Conservation (phyloP, 1,284 basidiomycete genomes). For the Boletus nobilissimus region DNA sequence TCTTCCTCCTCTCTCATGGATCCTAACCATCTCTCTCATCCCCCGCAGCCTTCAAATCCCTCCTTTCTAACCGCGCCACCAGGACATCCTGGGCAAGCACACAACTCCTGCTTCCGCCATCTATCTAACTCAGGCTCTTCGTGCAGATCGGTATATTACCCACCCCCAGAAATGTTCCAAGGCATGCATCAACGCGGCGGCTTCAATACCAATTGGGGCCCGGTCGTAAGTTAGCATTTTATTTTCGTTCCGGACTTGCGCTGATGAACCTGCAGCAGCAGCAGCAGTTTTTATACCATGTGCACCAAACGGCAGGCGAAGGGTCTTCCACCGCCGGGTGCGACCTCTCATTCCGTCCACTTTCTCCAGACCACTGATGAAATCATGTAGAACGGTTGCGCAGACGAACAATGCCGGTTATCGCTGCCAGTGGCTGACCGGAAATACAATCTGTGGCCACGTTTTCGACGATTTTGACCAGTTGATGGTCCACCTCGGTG, state of each 20-base stretch:
- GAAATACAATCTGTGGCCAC: neutral
- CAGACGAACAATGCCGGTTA: neutral
- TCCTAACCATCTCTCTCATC: neutral
- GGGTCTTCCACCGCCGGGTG: slow-evolving; percentile 1
- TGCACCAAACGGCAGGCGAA: neutral
- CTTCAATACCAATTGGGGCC: slow-evolving; percentile 21
- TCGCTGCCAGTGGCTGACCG: slow-evolving; percentile 24
- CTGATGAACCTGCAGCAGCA: slow-evolving; percentile 24
- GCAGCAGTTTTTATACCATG: neutral
- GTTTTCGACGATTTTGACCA: neutral
- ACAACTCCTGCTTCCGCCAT: too few species aligned
- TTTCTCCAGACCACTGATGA: neutral
- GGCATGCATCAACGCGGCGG: fast-evolving
- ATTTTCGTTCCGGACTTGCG: too few species aligned
- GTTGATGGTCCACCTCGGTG: slow-evolving; percentile 15
- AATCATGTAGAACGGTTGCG: slow-evolving; percentile 4
- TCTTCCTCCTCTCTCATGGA: neutral
- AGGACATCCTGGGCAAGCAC: neutral
- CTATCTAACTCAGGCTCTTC: neutral
- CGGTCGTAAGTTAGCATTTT: slow-evolving; percentile 1
- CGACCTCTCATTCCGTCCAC: neutral
- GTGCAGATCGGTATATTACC: neutral
- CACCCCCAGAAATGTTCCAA: neutral
- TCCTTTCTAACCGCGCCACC: fast-evolving
- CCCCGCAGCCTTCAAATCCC: fast-evolving